Percentiles rank a stretch among this genome's conserved stretches.
phyloP scores from a whole-genome alignment of 1,139 yeast genomes.

The Hanseniaspora sp. region DNA sequence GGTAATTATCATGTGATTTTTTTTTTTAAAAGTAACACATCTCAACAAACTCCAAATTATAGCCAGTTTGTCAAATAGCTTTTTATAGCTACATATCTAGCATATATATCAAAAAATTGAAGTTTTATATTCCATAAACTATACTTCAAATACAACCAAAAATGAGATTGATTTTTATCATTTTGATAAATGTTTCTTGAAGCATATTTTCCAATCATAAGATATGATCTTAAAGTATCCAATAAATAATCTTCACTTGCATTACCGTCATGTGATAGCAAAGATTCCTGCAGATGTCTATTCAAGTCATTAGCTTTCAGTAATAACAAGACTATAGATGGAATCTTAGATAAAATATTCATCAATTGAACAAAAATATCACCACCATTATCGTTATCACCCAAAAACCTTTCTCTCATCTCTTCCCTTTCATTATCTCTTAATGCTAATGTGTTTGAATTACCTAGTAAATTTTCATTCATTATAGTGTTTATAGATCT shows the following conservation, averaged over 20 bases:
- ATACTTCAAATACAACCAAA: neutral
- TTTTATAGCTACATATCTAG: neutral
- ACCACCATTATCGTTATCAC: constrained; percentile 28
- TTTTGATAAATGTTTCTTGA: constrained; percentile 7
- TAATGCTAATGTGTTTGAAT: constrained; percentile 29
- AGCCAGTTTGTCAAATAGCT: neutral
- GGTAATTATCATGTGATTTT: no score
- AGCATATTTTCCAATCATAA: constrained; percentile 14
- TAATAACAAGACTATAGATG: constrained; percentile 72
- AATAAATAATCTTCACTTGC: neutral
- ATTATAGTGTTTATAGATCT: constrained; percentile 64
- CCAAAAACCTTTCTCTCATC: constrained; percentile 54
- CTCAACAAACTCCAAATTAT: no score
- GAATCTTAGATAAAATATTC: constrained; percentile 68
- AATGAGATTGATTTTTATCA: neutral
- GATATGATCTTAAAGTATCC: constrained; percentile 8
- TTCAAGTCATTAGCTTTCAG: constrained; percentile 91
- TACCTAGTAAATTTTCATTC: constrained; percentile 40
- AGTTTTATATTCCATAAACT: constrained; percentile 2
- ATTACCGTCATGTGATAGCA: constrained; percentile 25
- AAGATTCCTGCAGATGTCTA: constrained; percentile 71
- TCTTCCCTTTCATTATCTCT: constrained; percentile 49
- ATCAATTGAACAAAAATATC: constrained; percentile 66
- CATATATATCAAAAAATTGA: neutral
- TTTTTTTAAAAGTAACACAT: no score